Conservation (phyloP, 2,329 filamentous ascomycete species). For the Fonsecaea nubica region DNA sequence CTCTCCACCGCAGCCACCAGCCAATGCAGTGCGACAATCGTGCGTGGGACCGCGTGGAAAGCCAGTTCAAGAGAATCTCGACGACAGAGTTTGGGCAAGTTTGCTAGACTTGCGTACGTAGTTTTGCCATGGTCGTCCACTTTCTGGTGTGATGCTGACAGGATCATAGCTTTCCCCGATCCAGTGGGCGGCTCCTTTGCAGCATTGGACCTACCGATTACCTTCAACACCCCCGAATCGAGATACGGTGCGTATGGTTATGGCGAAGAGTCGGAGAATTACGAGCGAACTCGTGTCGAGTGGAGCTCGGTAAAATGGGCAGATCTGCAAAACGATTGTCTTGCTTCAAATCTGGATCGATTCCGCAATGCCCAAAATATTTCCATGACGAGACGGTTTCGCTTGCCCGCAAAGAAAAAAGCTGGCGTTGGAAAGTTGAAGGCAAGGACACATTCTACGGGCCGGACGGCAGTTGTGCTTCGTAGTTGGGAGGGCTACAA, state of each 20-base stretch:
- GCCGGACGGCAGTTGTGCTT: conserved; percentile 76
- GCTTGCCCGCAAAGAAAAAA: neutral
- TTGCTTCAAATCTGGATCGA: conserved; percentile 20
- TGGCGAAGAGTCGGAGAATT: conserved; percentile 13
- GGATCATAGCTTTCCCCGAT: conserved; percentile 21
- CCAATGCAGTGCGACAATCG: conserved; percentile 41
- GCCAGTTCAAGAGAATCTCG: conserved; percentile 59
- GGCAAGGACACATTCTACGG: conserved; percentile 17
- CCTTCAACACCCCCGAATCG: conserved; percentile 23
- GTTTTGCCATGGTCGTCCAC: neutral
- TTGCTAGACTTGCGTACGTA: conserved; percentile 21
- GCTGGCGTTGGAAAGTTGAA: neutral
- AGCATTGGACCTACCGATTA: conserved; percentile 20
- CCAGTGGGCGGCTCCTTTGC: conserved; percentile 26
- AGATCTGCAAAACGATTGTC: conserved; percentile 27
- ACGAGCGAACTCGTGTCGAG: conserved; percentile 16
- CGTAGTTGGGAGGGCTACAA: conserved; percentile 80
- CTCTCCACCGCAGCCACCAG: conserved; percentile 6
- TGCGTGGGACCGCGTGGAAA: conserved; percentile 66
- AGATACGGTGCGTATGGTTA: conserved; percentile 28
- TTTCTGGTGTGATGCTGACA: neutral
- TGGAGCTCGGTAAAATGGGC: conserved; percentile 27
- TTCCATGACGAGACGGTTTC: conserved; percentile 18
- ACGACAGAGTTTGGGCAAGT: conserved; percentile 52
- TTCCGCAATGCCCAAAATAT: conserved; percentile 18